Conservation (phyloP, 1,284 basidiomycete genomes). For the Irpex sp. region DNA sequence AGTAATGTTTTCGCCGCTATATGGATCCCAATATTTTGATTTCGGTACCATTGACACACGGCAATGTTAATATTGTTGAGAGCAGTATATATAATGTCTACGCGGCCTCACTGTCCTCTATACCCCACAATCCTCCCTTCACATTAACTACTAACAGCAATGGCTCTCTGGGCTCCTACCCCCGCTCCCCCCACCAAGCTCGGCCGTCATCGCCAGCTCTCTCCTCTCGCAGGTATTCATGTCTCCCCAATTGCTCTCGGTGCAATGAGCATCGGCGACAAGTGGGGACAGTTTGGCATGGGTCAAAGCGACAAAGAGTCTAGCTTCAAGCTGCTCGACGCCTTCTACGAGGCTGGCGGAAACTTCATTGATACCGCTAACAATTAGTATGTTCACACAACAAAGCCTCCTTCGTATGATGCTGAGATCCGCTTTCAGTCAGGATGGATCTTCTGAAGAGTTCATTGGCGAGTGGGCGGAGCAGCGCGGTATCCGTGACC, state of each 20-base stretch:
- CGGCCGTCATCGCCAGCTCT: slow-evolving; percentile 19
- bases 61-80: no score
- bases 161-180: slow-evolving; percentile 2
- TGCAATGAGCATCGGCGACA: slow-evolving; percentile 43
- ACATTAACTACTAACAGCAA: neutral
- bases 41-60: neutral
- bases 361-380: slow-evolving; percentile 19
- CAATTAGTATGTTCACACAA: slow-evolving; percentile 6
- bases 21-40: no score
- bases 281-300: slow-evolving; percentile 26
- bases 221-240: slow-evolving; percentile 23
- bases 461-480: slow-evolving; percentile 18
- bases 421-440: slow-evolving; percentile 4
- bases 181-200: slow-evolving; percentile 15
- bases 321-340: slow-evolving; percentile 20
- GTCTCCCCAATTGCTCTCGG: slow-evolving; percentile 48
- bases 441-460: slow-evolving; percentile 13
- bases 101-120: neutral
- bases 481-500: slow-evolving; percentile 13
- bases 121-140: no score
- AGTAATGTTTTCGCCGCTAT: no score
- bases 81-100: neutral
- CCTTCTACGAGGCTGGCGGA: slow-evolving; percentile 19
- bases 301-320: slow-evolving; percentile 22
- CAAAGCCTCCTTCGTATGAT: neutral